phyloP scores from a whole-genome alignment of 2,329 filamentous ascomycete genomes.

The Zarea fungicola region DNA sequence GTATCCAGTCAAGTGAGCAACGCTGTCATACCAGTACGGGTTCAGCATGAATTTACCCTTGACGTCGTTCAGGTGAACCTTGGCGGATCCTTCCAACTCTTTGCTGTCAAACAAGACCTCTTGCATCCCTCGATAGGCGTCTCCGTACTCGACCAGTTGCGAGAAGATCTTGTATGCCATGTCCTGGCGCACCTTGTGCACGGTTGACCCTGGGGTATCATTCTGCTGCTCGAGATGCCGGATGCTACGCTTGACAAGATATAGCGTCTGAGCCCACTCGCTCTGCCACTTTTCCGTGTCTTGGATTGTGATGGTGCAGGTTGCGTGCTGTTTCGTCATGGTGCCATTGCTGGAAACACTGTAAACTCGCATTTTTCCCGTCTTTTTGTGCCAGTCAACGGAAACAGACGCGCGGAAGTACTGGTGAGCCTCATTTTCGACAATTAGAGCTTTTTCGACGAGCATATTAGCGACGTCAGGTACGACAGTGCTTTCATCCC shows the following conservation, averaged over 20 bases:
- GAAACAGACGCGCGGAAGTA: not conserved
- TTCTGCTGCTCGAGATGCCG: not conserved
- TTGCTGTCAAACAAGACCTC: slow-evolving; percentile 50
- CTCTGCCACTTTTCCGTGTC: slow-evolving; percentile 12
- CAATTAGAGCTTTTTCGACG: not conserved
- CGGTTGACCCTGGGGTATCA: too few relatives aligned
- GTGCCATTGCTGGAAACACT: slow-evolving; percentile 32
- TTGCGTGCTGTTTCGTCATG: slow-evolving; percentile 14
- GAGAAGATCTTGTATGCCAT: slow-evolving; percentile 57
- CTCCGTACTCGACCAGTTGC: slow-evolving; percentile 49
- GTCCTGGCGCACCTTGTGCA: not conserved
- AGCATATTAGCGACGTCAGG: not conserved
- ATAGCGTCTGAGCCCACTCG: slow-evolving; percentile 16
- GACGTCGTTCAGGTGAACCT: slow-evolving; percentile 33
- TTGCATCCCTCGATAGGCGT: slow-evolving; percentile 49
- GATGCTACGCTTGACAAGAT: not conserved
- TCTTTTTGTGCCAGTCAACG: not conserved
- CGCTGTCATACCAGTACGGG: slow-evolving; percentile 55
- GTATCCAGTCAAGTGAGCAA: slow-evolving; percentile 56
- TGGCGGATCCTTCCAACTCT: slow-evolving; percentile 49
- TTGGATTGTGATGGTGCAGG: slow-evolving; percentile 10
- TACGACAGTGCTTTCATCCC: not conserved
- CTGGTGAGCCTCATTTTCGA: not conserved
- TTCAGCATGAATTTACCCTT: slow-evolving; percentile 42
- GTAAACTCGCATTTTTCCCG: not conserved